Conservation (phyloP, 805 yeast species). For the Metschnikowia reukaufii region DNA sequence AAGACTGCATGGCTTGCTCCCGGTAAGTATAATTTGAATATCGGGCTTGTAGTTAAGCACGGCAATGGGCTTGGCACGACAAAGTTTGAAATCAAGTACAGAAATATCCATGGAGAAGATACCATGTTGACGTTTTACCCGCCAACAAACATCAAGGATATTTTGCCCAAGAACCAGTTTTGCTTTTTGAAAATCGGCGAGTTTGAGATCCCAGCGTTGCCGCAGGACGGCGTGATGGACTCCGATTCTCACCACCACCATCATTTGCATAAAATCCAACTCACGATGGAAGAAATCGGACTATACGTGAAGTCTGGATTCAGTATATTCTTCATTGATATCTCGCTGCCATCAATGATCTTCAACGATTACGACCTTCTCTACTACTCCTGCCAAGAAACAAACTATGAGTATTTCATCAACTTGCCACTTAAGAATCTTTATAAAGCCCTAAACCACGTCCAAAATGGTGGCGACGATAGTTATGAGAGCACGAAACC, state of each 20-base stretch:
- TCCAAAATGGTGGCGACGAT: conserved; percentile 30
- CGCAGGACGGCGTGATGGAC: background rate
- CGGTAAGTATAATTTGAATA: conserved; percentile 50
- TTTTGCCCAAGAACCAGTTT: conserved; percentile 53
- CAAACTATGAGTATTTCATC: conserved; percentile 42
- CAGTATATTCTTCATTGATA: conserved; percentile 44
- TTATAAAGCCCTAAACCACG: conserved; percentile 45
- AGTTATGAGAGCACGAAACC: conserved; percentile 7
- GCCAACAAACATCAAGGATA: conserved; percentile 55
- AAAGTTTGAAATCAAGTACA: conserved; percentile 46
- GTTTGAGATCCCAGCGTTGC: conserved; percentile 34
- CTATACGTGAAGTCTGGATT: conserved; percentile 53
- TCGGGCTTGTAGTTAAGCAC: conserved; percentile 53
- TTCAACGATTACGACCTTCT: conserved; percentile 45
- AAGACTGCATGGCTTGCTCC: conserved; percentile 48
- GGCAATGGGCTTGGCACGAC: conserved; percentile 61
- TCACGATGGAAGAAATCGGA: conserved; percentile 59
- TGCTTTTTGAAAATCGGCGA: conserved; percentile 52
- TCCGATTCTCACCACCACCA: conserved; percentile 15
- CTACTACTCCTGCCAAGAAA: conserved; percentile 42
- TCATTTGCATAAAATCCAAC: conserved; percentile 37
- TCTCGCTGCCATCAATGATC: conserved; percentile 40
- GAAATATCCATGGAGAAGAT: conserved; percentile 26
- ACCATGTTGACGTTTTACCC: conserved; percentile 48
- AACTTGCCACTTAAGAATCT: conserved; percentile 48